A percentile compares a stretch with the other conserved stretches of the same genome.
phyloP scores from a whole-genome alignment of 1,139 yeast species.

The Blastobotrys serpentis region DNA sequence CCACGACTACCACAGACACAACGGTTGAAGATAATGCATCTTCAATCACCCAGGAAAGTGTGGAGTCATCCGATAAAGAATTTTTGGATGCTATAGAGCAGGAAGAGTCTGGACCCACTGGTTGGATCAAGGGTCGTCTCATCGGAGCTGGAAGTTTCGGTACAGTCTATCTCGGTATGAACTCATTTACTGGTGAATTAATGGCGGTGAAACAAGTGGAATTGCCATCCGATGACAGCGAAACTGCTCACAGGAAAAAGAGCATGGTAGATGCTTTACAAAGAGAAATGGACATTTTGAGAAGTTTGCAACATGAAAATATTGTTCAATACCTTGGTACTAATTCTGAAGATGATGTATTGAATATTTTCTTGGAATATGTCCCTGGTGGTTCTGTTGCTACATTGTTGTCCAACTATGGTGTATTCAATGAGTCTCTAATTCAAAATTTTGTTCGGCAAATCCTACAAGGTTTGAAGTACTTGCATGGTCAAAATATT shows the following conservation, averaged over 20 bases:
- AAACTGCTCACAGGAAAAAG: slow-evolving; percentile 47
- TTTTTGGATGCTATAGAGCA: slow-evolving; percentile 11
- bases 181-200: slow-evolving; percentile 86
- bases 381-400: slow-evolving; percentile 97
- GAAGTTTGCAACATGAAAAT: slow-evolving; percentile 84
- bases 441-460: slow-evolving; percentile 82
- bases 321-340: slow-evolving; percentile 91
- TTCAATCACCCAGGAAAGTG: background rate
- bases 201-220: slow-evolving; percentile 97
- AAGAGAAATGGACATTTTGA: slow-evolving; percentile 76
- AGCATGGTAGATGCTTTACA: slow-evolving; percentile 80
- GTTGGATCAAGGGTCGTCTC: slow-evolving; percentile 89
- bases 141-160: slow-evolving; percentile 97
- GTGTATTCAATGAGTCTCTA: slow-evolving; percentile 89
- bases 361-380: slow-evolving; percentile 87
- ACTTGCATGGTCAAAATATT: slow-evolving; percentile 77
- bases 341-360: slow-evolving; percentile 58
- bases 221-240: slow-evolving; percentile 47
- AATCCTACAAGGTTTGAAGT: slow-evolving; percentile 75
- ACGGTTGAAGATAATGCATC: background rate
- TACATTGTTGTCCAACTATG: slow-evolving; percentile 78
- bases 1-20: background rate
- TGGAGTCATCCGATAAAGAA: slow-evolving; percentile 8
- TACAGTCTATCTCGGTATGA: slow-evolving; percentile 87
- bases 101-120: slow-evolving; percentile 59